Base-by-base conservation (phyloP, 1,284 basidiomycete species). In the Leccinum subspadiceum region DNA sequence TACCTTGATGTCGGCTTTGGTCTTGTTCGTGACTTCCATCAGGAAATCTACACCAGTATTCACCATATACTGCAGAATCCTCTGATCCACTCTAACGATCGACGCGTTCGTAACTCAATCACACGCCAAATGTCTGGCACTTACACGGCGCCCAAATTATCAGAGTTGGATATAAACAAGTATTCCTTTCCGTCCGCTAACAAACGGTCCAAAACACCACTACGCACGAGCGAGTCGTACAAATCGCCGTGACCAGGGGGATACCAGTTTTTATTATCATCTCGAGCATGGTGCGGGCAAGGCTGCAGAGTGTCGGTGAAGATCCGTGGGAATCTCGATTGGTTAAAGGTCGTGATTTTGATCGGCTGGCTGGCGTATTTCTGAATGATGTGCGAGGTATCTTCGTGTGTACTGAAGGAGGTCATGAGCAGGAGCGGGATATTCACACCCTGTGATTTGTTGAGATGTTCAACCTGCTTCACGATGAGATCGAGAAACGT, bases 11-110 rank as follows among this genome's bases (percentile, higher is more conserved):
- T 98, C 96, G 60, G 94, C 95, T 84, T 98, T 98, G 73, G 96
- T 98, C 87, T 98, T 99, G 84, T 98, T 95, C 7, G 96, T 98
- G 66, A 99, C 94, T 79, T 99, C 96, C 94, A 96, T 96, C 74
- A 97, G 77, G 81, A 96, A 96, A 77, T 96, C 93, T 50, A 91
- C 84, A 69, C 89, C 79, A 5, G 85, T 83, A 70, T 94, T 86
- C 63, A 93, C 87, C 91, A 96, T 95, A 76, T 95, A 89, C 75
- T 94, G 89, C 57, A 93, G 78, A 71, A 93, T 94, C 63, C 79
- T 82, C 73, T 90, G 84, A 73, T 94, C 91, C 68, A 91, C 90
- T 60, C 85, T 89, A 62, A 48, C 7, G 13, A 51, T 54, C 24
- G 17, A 41, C 26, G 35, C 31, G 50, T 57, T 56, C 58, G 62